Evolutionary conservation across 1,284 basidiomycete species (phyloP).

Genomic region (Amylostereum chailletii): DNA sequence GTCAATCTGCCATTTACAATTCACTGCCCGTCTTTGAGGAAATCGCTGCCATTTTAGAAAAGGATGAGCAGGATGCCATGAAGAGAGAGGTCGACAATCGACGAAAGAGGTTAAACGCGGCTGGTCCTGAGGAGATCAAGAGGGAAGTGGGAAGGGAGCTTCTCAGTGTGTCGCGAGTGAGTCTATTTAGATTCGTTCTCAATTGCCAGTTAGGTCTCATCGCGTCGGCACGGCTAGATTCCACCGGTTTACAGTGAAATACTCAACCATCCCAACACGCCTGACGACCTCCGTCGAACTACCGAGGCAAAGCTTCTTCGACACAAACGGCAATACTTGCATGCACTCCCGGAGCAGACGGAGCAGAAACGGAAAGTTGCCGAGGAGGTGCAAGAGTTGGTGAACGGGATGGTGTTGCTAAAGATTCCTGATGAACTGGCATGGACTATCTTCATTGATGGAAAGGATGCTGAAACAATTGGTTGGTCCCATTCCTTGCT

Average conservation of each 20-base stretch:
- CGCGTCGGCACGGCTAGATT: conserved; percentile 33
- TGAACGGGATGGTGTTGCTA: conserved; percentile 67
- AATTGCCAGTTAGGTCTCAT: conserved; percentile 7
- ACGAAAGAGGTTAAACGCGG: conserved; percentile 64
- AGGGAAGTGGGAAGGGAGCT: conserved; percentile 62
- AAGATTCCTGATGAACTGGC: conserved; percentile 69
- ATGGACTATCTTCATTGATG: conserved; percentile 77
- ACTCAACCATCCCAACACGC: conserved; percentile 67
- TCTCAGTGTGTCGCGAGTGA: conserved; percentile 49
- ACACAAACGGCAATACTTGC: conserved; percentile 50
- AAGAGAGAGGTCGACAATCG: conserved; percentile 69
- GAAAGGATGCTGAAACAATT: conserved; percentile 60
- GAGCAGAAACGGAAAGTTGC: conserved; percentile 41
- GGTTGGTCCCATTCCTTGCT: conserved; percentile 33
- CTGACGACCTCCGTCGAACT: conserved; percentile 60
- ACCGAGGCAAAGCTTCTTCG: conserved; percentile 67
- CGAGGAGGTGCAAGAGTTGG: conserved; percentile 60
- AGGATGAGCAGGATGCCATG: conserved; percentile 45
- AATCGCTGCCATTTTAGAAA: conserved; percentile 50
- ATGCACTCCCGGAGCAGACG: conserved; percentile 40
- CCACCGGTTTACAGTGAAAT: conserved; percentile 66
- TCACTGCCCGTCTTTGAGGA: conserved; percentile 63
- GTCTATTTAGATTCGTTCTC: conserved; percentile 5
- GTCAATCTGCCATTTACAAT: conserved; percentile 63
- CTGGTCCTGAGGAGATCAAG: conserved; percentile 58